These are phyloP conservation scores for Cubamyces sp. DNA, from an alignment of 768 basidiomycete species.

Conservation along the genomic window DNA sequence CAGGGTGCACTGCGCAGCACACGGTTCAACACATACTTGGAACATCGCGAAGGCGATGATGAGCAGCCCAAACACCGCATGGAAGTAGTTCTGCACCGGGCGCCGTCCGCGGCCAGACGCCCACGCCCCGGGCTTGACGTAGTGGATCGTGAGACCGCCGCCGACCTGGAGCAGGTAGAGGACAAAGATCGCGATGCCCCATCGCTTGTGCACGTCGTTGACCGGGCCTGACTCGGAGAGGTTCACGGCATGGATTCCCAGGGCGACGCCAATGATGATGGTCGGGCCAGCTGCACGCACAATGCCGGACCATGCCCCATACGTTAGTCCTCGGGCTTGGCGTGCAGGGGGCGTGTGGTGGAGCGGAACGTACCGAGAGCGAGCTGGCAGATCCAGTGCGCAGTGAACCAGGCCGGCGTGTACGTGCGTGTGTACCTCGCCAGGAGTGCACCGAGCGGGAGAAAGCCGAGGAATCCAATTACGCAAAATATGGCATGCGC, in stretches of 20 bases:
- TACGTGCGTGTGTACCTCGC: constrained; percentile 59
- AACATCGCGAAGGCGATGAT: constrained; percentile 58
- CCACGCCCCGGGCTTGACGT: constrained; percentile 45
- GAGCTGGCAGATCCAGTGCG: constrained; percentile 53
- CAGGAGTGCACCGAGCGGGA: constrained; percentile 58
- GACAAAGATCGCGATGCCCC: constrained; percentile 54
- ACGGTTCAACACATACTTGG: constrained; percentile 32
- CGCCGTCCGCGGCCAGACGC: constrained; percentile 36
- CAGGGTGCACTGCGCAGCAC: constrained; percentile 20
- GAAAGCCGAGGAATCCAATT: constrained; percentile 57
- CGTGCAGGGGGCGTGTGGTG: not conserved
- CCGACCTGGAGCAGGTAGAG: constrained; percentile 55
- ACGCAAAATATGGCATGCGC: constrained; percentile 55
- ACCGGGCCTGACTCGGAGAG: constrained; percentile 38
- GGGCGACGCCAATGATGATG: constrained; percentile 52
- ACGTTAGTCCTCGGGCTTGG: too few species aligned
- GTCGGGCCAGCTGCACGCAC: constrained; percentile 47
- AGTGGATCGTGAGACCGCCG: constrained; percentile 55
- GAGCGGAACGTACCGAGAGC: constrained; percentile 36
- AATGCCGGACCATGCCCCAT: not conserved
- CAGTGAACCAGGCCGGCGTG: constrained; percentile 44
- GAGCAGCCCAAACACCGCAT: constrained; percentile 52
- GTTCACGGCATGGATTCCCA: constrained; percentile 44
- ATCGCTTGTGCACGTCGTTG: constrained; percentile 51
- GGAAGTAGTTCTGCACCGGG: constrained; percentile 46